Evolutionary conservation across 2,329 filamentous ascomycete species (phyloP).

Genomic region (Geosmithia morbida): DNA sequence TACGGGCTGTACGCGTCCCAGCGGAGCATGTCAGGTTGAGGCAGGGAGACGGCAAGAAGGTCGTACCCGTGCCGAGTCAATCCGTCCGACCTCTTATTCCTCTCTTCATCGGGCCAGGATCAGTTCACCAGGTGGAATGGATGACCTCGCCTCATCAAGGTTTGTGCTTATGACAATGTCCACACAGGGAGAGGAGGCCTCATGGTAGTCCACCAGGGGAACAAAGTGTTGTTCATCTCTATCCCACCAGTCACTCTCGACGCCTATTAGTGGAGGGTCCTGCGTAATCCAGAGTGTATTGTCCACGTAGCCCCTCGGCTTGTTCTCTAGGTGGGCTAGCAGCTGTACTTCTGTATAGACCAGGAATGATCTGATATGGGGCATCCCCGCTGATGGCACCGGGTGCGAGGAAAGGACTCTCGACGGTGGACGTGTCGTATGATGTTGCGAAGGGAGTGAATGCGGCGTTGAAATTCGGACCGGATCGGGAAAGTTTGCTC

Average conservation of each 20-base stretch:
- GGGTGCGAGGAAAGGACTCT: not conserved
- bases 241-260: not conserved
- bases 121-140: not conserved
- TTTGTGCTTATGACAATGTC: not conserved
- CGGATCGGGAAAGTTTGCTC: not conserved
- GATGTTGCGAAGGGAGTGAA: not conserved
- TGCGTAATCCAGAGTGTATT: not conserved
- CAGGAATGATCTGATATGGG: not conserved
- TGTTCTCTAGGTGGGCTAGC: not conserved
- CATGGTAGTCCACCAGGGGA: not conserved
- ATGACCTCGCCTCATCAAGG: not conserved
- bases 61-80: not conserved
- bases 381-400: not conserved
- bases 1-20: not conserved
- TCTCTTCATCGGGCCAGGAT: too few species aligned
- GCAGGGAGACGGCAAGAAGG: not conserved
- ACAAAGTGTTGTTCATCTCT: not conserved
- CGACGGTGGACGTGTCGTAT: not conserved
- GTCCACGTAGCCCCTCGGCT: not conserved
- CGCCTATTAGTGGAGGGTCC: not conserved
- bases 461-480: not conserved
- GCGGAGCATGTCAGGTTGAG: not conserved
- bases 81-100: too few species aligned
- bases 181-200: not conserved
- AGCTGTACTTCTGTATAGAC: not conserved